These are phyloP conservation scores for Lepidium aucheri DNA, from an alignment of 345 rosid genomes.

Conservation along the genomic window DNA sequence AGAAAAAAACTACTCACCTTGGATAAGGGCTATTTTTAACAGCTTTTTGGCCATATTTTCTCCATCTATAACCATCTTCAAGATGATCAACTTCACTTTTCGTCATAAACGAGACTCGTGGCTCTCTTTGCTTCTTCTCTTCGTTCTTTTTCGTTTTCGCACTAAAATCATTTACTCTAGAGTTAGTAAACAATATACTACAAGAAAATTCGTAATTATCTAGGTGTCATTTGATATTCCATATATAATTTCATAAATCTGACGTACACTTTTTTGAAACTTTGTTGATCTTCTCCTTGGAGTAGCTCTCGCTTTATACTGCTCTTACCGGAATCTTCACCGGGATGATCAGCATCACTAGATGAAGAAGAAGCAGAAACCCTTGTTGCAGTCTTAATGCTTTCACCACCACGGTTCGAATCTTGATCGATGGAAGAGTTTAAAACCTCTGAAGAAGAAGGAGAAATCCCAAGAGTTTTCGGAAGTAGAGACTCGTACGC, in stretches of 20 bases:
- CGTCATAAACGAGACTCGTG: slow-evolving; percentile 79
- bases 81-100: slow-evolving; percentile 80
- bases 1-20: slow-evolving; percentile 29
- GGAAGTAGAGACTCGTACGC: slow-evolving; percentile 45
- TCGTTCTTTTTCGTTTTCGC: slow-evolving; percentile 47
- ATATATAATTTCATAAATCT: background rate
- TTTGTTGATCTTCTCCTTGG: slow-evolving; percentile 36
- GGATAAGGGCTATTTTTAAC: slow-evolving; percentile 76
- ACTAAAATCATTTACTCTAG: slow-evolving; percentile 17
- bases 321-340: slow-evolving; percentile 49
- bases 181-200: background rate
- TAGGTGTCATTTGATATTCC: background rate
- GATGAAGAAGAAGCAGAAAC: slow-evolving; percentile 60
- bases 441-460: slow-evolving; percentile 43
- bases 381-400: slow-evolving; percentile 30
- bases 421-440: slow-evolving; percentile 37
- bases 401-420: slow-evolving; percentile 13
- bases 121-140: slow-evolving; percentile 54
- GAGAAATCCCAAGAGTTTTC: slow-evolving; percentile 43
- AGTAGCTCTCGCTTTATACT: slow-evolving; percentile 25
- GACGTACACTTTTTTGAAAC: slow-evolving; percentile 47
- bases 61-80: slow-evolving; percentile 88
- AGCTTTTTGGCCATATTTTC: slow-evolving; percentile 87
- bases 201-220: background rate
- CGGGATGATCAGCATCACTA: slow-evolving; percentile 54